Percentiles rank a stretch among this genome's conserved stretches.
Conservation (phyloP, 2,329 filamentous ascomycete species). For the Colletotrichum theobromicola region DNA sequence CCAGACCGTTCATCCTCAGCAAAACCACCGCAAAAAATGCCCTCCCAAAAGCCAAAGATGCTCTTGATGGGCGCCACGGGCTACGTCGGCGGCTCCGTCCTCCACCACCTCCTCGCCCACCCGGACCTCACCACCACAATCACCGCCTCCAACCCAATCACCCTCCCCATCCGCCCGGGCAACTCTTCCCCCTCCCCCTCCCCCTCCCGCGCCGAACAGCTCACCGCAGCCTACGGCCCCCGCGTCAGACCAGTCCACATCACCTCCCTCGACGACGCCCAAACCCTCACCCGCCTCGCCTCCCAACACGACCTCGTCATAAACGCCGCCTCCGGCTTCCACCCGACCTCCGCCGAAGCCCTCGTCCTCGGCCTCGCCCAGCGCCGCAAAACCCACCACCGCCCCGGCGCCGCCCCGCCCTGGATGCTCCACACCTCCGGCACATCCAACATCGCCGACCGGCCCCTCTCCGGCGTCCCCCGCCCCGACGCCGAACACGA, state of each 20-base stretch:
- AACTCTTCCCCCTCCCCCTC: neutral
- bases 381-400: slow-evolving; percentile 22
- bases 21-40: neutral
- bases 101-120: slow-evolving; percentile 16
- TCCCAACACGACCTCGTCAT: slow-evolving; percentile 35
- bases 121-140: neutral
- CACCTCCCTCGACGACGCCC: slow-evolving; percentile 17
- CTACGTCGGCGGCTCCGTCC: slow-evolving; percentile 24
- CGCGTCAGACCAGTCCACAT: slow-evolving; percentile 9
- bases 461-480: slow-evolving; percentile 13
- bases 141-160: neutral
- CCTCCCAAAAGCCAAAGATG: neutral
- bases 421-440: slow-evolving; percentile 26
- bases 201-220: neutral
- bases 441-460: slow-evolving; percentile 23
- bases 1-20: neutral
- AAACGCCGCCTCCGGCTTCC: slow-evolving; percentile 38
- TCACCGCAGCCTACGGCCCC: slow-evolving; percentile 1
- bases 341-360: slow-evolving; percentile 35
- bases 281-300: slow-evolving; percentile 4
- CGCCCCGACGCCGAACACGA: slow-evolving; percentile 16
- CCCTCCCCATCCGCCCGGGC: slow-evolving; percentile 2
- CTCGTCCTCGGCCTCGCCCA: slow-evolving; percentile 38
- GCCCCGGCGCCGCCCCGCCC: neutral
- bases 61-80: slow-evolving; percentile 23